These are phyloP conservation scores for Ceratobasidium sp. DNA, from an alignment of 1,284 basidiomycete genomes.

Conservation along the genomic window DNA sequence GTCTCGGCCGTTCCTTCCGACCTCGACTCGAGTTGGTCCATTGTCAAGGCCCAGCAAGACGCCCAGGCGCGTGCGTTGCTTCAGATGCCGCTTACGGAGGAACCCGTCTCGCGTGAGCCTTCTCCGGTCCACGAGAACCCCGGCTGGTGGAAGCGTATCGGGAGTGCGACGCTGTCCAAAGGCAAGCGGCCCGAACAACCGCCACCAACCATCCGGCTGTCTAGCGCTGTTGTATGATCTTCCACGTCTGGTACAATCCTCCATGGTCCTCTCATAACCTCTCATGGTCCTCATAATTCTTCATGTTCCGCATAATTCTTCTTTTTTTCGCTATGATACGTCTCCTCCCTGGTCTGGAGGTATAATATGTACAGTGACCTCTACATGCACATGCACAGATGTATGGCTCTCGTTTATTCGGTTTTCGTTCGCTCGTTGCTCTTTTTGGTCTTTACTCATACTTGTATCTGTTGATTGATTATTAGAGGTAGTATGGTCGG, in stretches of 20 bases:
- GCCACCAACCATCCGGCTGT: not conserved
- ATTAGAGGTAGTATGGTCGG: not conserved
- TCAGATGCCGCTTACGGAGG: not conserved
- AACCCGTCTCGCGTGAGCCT: not conserved
- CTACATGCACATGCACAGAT: not conserved
- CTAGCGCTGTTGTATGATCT: too few species aligned
- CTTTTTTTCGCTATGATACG: constrained; percentile 1
- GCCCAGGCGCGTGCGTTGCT: constrained; percentile 14
- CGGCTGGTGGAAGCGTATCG: constrained; percentile 26
- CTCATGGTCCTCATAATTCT: not conserved
- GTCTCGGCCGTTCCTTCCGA: not conserved
- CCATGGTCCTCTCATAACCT: not conserved
- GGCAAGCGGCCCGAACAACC: not conserved
- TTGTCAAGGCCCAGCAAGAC: constrained; percentile 29
- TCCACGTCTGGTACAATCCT: too few species aligned
- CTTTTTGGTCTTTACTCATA: not conserved
- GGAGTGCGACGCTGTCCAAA: not conserved
- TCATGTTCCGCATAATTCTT: not conserved
- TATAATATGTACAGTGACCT: constrained; percentile 22
- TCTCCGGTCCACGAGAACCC: not conserved
- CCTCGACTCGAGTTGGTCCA: constrained; percentile 21
- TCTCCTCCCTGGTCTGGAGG: constrained; percentile 24
- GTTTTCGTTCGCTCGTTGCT: not conserved
- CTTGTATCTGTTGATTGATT: not conserved
- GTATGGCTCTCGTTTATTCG: not conserved